Base-by-base conservation (phyloP, 768 basidiomycete genomes). In the Udeniomyces megalosporus region DNA sequence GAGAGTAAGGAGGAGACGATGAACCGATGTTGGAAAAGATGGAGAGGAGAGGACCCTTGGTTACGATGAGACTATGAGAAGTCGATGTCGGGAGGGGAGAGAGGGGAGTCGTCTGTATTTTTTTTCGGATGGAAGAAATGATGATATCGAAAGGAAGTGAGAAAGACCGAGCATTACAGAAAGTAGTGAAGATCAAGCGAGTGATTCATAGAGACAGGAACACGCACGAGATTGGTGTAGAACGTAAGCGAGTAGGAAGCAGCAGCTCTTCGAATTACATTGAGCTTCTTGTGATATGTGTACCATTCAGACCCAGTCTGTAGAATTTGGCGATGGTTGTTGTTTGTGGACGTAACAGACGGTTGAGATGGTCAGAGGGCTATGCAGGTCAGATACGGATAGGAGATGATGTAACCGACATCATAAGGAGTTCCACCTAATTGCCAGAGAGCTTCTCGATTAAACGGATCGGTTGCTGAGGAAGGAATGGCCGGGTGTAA, bases 381-480 rank as follows among this genome's bases (percentile, higher is more conserved):
- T 10, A 50, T 10, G n/a, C 28, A n/a, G n/a, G 28, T 11, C 48
- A 29, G 4, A 28, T 20, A 4, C 7, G 20, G 22, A 20, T 24
- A 17, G 12, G 52, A 26, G 35, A 51, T 17, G 11, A 26, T 12
- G 15, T 26, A 29, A 34, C 54, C 5, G 7, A 56, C 54, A 28
- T 62, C 54, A 31, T 62, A 62, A 0, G 61, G 15, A 20, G 34
- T 5, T 3, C 8, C 32, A 2, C 54, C 54, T 10, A 62, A 52
- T 0, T 53, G 56, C 61, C 61, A 62, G n/a, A 62, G 48, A 6
- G 61, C 61, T 28, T 62, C 61, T 38, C 61, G 46, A 47, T 62
- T 62, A 17, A 26, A 11, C 10, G 61, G 61, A 24, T 62, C 61
- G n/a, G 0, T 45, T 1, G 17, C 54, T 56, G n/a, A 1, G 20